Evolutionary conservation across 257 asterid genomes (phyloP).

Genomic region (Ligustrum vulgare): DNA sequence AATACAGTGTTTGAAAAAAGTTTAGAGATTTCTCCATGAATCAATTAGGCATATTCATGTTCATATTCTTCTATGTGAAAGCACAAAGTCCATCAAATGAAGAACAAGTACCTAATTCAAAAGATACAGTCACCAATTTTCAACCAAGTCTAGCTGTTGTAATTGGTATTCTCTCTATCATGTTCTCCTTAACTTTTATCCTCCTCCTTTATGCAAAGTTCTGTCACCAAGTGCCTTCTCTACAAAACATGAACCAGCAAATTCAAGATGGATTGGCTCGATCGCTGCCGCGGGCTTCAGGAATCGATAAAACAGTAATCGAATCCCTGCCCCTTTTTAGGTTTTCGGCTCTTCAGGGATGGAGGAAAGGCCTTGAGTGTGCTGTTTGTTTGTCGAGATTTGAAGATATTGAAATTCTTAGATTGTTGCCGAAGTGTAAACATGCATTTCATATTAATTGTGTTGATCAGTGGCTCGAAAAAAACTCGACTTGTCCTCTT

Average conservation of each 20-base stretch:
- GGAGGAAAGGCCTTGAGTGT: slow-evolving; percentile 61
- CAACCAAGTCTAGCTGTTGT: slow-evolving; percentile 79
- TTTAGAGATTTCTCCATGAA: slow-evolving; percentile 21
- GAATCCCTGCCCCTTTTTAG: slow-evolving; percentile 64
- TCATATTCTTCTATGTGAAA: slow-evolving; percentile 22
- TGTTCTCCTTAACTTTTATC: slow-evolving; percentile 63
- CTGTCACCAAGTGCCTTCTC: slow-evolving; percentile 49
- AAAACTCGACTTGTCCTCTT: slow-evolving; percentile 69
- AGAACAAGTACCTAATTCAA: slow-evolving; percentile 4
- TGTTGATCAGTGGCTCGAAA: slow-evolving; percentile 66
- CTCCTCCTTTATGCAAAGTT: slow-evolving; percentile 79
- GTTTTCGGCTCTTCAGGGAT: slow-evolving; percentile 52
- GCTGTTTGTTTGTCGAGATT: slow-evolving; percentile 58
- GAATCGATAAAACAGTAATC: slow-evolving; percentile 49
- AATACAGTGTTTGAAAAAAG: background rate
- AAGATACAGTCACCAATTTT: slow-evolving; percentile 39
- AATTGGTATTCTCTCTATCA: slow-evolving; percentile 57
- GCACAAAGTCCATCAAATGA: slow-evolving; percentile 34
- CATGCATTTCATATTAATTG: slow-evolving; percentile 66
- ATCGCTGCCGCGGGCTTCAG: slow-evolving; percentile 29
- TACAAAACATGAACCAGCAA: slow-evolving; percentile 17
- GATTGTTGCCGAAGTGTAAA: slow-evolving; percentile 59
- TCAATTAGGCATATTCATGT: slow-evolving; percentile 15
- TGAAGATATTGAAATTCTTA: slow-evolving; percentile 49
- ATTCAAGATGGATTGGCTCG: slow-evolving; percentile 45